Evolutionary conservation across 73 alveolate species (phyloP), one percentile per base, ranked within the genome.

Genomic region (Strombidium stylifer): DNA sequence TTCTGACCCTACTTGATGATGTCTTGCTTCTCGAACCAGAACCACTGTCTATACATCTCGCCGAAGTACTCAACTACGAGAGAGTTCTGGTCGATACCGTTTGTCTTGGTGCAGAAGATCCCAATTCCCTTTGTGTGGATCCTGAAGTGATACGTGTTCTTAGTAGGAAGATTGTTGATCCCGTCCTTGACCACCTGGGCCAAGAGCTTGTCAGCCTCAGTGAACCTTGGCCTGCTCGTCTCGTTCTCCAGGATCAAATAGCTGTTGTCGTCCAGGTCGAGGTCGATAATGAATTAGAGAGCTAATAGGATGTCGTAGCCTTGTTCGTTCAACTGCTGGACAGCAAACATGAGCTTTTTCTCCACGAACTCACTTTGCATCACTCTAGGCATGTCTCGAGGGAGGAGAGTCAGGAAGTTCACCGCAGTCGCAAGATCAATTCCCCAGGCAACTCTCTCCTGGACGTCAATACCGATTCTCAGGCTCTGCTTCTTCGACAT

Each of bases 21-120:
- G 79, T 96, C 99, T 57, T 96, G 90, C 65, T 96, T 96, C 68
- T 96, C 99, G 70, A 76, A 93, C 98, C 99, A 96, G 70, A 86
- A 79, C 95, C 97, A 93, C 3, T 98, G 98, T 18, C 92, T 68
- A 74, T 87, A 96, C 14, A 96, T 81, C 74, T 96, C 98, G 50
- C 99, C 99, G 30, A 92, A 77, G 85, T 96, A 96, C 27, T 95
- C 98, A 4, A 93, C 92, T 20, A 96, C 88, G 46, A 96, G 69
- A 72, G 86, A 89, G 79, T 92, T 96, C 46, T 82, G 87, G 41
- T 88, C 71, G 28, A 96, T 96, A 8, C 98, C 99, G 69, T 93
- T 84, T 62, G 79, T 72, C 64, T 85, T 91, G 53, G 59, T 84
- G 47, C 98, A 93, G 51, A 93, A 81, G 11, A 96, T 86, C 41